Conservation (phyloP, 345 rosid species). For the Brassica nigra region DNA sequence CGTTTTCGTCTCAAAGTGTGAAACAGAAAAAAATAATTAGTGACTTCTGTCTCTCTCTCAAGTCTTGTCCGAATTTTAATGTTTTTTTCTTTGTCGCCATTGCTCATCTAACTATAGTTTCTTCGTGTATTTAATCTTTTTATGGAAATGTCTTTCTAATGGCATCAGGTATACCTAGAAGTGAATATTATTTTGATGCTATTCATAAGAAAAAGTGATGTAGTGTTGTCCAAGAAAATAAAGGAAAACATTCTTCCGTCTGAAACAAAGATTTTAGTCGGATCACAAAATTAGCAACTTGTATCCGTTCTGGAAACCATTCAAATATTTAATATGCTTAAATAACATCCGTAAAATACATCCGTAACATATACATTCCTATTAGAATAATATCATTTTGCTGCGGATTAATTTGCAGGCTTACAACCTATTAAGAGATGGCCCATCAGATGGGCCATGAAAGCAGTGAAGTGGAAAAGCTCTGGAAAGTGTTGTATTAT, state of each 20-base stretch:
- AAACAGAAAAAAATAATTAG: constrained; percentile 14
- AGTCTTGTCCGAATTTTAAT: background rate
- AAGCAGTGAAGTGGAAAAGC: constrained; percentile 10
- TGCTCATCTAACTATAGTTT: constrained; percentile 31
- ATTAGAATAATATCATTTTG: background rate
- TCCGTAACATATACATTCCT: too few species aligned
- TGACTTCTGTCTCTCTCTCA: constrained; percentile 27
- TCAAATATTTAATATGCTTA: background rate
- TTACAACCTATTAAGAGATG: constrained; percentile 3
- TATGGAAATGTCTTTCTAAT: constrained; percentile 14
- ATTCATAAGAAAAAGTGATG: background rate
- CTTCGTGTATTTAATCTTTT: constrained; percentile 16
- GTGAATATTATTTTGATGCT: background rate
- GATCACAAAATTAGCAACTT: background rate
- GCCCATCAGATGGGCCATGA: constrained; percentile 10
- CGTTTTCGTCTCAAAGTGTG: constrained; percentile 32
- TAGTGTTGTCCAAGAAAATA: background rate
- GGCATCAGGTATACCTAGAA: constrained; percentile 19
- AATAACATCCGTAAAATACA: background rate
- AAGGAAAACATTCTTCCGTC: background rate
- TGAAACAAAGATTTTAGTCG: background rate
- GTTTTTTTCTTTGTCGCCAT: constrained; percentile 11
- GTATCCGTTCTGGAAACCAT: background rate
- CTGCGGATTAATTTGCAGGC: background rate
- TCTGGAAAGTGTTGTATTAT: constrained; percentile 10